phyloP scores from a whole-genome alignment of 129 eudicot species.

The Lactuca saligna region DNA sequence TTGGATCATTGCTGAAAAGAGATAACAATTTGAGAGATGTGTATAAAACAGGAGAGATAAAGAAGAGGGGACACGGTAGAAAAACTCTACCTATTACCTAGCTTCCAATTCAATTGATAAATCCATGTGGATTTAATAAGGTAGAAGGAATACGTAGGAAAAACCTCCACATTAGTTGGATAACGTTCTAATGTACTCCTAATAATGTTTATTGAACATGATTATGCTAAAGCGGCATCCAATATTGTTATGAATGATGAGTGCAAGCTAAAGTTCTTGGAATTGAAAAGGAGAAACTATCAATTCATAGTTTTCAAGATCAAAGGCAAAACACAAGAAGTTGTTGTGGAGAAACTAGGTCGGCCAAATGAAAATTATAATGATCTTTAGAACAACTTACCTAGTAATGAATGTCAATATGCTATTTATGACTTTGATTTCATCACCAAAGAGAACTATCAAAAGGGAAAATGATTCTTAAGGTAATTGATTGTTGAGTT shows the following conservation, averaged over 20 bases:
- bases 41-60: too few species aligned
- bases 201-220: not conserved
- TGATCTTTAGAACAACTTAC: constrained; percentile 39
- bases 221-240: too few species aligned
- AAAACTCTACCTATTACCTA: too few species aligned
- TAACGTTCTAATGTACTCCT: not conserved
- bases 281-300: constrained; percentile 45
- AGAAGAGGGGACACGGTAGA: too few species aligned
- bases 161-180: too few species aligned
- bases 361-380: constrained; percentile 33
- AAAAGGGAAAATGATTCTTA: too few species aligned
- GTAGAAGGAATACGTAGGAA: too few species aligned
- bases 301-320: constrained; percentile 47
- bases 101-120: too few species aligned
- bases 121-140: too few species aligned
- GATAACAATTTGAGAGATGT: constrained; percentile 56
- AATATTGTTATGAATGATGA: constrained; percentile 32
- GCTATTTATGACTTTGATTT: too few species aligned
- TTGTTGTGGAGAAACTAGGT: constrained; percentile 44
- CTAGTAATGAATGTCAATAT: constrained; percentile 52
- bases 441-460: too few species aligned
- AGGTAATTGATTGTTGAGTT: too few species aligned
- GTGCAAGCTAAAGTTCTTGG: constrained; percentile 44
- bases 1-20: constrained; percentile 30
- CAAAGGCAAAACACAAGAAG: constrained; percentile 44